phyloP scores from a whole-genome alignment of 768 basidiomycete species.

The Terana coerulea region DNA sequence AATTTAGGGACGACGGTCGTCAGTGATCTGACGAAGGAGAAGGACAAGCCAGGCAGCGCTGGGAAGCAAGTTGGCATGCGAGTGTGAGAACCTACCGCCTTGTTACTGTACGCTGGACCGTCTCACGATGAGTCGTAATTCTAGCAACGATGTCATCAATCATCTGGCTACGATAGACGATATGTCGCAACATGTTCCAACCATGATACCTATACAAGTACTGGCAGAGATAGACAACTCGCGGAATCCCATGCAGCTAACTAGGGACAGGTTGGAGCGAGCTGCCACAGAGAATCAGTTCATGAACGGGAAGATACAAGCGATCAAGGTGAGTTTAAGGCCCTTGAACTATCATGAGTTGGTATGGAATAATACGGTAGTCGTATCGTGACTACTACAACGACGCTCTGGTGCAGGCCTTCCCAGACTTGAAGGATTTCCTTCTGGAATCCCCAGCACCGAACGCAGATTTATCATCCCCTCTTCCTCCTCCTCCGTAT shows the following conservation, averaged over 20 bases:
- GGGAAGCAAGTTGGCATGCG: conserved; percentile 75
- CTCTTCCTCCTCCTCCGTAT: not conserved
- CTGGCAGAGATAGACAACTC: conserved; percentile 76
- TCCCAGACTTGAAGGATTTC: conserved; percentile 54
- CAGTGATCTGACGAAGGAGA: conserved; percentile 78
- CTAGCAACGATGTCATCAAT: conserved; percentile 70
- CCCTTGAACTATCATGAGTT: not conserved
- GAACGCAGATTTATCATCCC: not conserved
- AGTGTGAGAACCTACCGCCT: conserved; percentile 59
- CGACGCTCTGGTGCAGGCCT: conserved; percentile 67
- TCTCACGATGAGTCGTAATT: conserved; percentile 4
- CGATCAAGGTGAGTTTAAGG: conserved; percentile 50
- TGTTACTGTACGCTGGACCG: not conserved
- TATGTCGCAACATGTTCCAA: conserved; percentile 56
- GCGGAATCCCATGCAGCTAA: conserved; percentile 78
- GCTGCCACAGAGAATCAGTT: conserved; percentile 89
- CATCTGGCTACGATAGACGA: conserved; percentile 67
- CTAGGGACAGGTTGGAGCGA: conserved; percentile 75
- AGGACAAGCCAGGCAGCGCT: conserved; percentile 57
- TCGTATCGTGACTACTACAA: conserved; percentile 66
- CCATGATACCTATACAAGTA: conserved; percentile 73
- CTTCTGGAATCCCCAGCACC: conserved; percentile 12
- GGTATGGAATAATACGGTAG: conserved; percentile 30
- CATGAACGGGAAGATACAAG: conserved; percentile 85
- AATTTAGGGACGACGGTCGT: conserved; percentile 82